These are phyloP conservation scores for Trichoderma brevicompactum DNA, from an alignment of 2,329 filamentous ascomycete genomes.

Conservation along the genomic window DNA sequence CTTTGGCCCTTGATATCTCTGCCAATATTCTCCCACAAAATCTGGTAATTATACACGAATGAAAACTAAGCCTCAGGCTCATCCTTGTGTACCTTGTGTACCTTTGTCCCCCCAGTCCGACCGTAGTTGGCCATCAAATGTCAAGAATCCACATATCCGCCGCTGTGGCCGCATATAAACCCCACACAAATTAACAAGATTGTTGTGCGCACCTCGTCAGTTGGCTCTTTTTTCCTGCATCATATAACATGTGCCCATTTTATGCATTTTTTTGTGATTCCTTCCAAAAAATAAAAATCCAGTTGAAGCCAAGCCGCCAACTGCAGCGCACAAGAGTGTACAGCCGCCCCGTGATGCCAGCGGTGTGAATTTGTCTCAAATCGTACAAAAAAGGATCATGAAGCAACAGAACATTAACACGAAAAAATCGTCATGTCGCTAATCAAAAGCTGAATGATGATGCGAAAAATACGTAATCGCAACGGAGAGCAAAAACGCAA, in stretches of 20 bases:
- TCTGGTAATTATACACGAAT: conserved; percentile 22
- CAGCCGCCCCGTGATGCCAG: background rate
- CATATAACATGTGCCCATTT: background rate
- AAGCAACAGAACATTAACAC: background rate
- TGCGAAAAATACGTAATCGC: conserved; percentile 3
- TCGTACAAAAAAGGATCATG: conserved; percentile 16
- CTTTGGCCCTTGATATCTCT: conserved; percentile 1
- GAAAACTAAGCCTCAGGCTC: background rate
- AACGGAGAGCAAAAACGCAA: conserved; percentile 8
- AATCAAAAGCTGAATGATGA: conserved; percentile 1
- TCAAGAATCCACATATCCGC: background rate
- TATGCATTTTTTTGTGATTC: background rate
- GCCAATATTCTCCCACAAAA: conserved; percentile 6
- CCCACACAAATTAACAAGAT: conserved; percentile 4
- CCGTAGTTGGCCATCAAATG: background rate
- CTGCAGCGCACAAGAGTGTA: conserved; percentile 5
- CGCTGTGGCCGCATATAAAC: background rate
- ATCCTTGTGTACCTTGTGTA: background rate
- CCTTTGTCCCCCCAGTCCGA: background rate
- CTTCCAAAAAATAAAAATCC: background rate
- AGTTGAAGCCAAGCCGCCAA: background rate
- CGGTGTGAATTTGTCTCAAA: conserved; percentile 7
- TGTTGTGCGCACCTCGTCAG: background rate
- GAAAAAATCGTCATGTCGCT: conserved; percentile 1
- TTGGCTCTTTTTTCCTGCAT: conserved; percentile 7